Conservation (phyloP, 2,329 filamentous ascomycete genomes). For the Scopulariopsis brevicaulis region DNA sequence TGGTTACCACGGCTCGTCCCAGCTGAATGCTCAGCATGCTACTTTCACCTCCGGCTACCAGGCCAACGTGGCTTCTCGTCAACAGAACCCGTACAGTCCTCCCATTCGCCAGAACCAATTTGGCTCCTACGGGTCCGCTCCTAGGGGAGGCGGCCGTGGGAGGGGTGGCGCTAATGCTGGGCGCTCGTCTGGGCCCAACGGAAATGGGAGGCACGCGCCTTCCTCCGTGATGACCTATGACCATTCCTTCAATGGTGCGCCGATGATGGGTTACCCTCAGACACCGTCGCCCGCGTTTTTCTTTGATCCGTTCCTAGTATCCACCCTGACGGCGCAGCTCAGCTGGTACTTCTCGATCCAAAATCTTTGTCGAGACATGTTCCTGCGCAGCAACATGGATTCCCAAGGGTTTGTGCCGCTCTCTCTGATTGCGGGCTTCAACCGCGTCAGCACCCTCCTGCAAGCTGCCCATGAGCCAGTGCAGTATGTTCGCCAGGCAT, state of each 20-base stretch:
- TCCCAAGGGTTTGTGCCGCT: conserved; percentile 84
- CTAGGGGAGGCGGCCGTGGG: conserved; percentile 20
- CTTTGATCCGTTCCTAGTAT: conserved; percentile 15
- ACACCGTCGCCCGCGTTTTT: neutral
- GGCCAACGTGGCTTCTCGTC: conserved; percentile 15
- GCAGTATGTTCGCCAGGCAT: conserved; percentile 18
- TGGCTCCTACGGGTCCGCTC: conserved; percentile 19
- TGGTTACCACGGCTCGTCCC: conserved; percentile 22
- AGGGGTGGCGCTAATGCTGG: conserved; percentile 14
- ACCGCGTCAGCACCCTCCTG: conserved; percentile 62
- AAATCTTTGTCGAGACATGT: conserved; percentile 89
- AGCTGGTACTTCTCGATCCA: conserved; percentile 98
- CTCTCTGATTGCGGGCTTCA: conserved; percentile 72
- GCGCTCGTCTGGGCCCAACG: conserved; percentile 10
- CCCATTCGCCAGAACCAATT: conserved; percentile 28
- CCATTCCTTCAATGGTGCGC: conserved; percentile 6
- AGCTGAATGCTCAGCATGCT: conserved; percentile 21
- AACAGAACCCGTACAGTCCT: conserved; percentile 30
- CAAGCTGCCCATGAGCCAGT: conserved; percentile 6
- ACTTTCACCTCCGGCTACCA: conserved; percentile 23
- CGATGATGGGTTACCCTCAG: conserved; percentile 23
- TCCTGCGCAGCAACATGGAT: conserved; percentile 84
- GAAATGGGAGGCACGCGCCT: conserved; percentile 13
- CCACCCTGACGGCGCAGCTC: conserved; percentile 39
- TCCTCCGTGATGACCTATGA: conserved; percentile 13